Evolutionary conservation across 495 filamentous ascomycete genomes (phyloP).

Genomic region (Podospora fimiseda): DNA sequence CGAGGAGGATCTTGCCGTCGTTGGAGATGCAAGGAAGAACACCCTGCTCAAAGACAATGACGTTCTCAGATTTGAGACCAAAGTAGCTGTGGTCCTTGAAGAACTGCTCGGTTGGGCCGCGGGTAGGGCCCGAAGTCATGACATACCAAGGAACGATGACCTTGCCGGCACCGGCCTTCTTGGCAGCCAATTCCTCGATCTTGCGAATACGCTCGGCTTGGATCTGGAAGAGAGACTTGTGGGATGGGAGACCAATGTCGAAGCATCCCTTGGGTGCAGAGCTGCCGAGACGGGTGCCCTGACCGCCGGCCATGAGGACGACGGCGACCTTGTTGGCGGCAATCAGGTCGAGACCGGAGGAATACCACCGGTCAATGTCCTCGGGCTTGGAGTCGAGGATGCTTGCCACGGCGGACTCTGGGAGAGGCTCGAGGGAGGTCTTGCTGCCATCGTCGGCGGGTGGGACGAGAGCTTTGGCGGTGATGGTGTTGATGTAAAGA

Average conservation of each 20-base stretch:
- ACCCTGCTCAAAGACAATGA: conserved; percentile 94
- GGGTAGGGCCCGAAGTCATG: conserved; percentile 98
- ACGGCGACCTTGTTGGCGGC: conserved; percentile 87
- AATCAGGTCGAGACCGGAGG: conserved; percentile 77
- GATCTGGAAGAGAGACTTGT: conserved; percentile 94
- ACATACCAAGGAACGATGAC: conserved; percentile 95
- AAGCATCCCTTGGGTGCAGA: conserved; percentile 95
- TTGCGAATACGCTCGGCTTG: conserved; percentile 89
- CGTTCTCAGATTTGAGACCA: conserved; percentile 75
- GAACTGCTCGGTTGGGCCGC: conserved; percentile 84
- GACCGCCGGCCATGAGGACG: conserved; percentile 93
- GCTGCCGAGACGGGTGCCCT: conserved; percentile 91
- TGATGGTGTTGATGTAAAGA: conserved; percentile 72
- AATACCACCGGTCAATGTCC: conserved; percentile 79
- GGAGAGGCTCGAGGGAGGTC: conserved; percentile 77
- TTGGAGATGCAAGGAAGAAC: conserved; percentile 95
- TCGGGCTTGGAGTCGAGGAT: conserved; percentile 81
- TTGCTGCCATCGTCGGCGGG: conserved; percentile 42
- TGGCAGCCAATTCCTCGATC: conserved; percentile 78
- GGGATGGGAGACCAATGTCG: conserved; percentile 85
- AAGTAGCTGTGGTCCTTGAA: conserved; percentile 89
- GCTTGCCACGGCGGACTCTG: conserved; percentile 80
- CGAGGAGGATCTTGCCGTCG: conserved; percentile 93
- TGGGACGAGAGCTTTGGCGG: conserved; percentile 73
- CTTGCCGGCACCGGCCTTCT: conserved; percentile 50